Conservation (phyloP, 2,329 filamentous ascomycete genomes). For the Mycosphaerella sp. region DNA sequence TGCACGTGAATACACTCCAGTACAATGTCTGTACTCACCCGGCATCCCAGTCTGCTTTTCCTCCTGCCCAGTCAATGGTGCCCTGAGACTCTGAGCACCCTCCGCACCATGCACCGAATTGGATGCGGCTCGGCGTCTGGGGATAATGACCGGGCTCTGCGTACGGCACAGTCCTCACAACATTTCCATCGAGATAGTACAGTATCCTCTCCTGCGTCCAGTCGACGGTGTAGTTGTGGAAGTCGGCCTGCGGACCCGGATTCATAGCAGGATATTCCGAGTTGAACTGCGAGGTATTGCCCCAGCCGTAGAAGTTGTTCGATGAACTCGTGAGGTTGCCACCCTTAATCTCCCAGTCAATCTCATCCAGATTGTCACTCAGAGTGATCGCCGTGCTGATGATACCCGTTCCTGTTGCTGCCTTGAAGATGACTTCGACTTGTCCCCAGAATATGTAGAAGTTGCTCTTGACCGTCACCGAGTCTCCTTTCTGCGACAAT, state of each 20-base stretch:
- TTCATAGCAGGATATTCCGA: slow-evolving; percentile 55
- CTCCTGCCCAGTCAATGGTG: slow-evolving; percentile 37
- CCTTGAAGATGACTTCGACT: slow-evolving; percentile 71
- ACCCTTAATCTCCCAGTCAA: slow-evolving; percentile 80
- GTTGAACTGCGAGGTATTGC: slow-evolving; percentile 56
- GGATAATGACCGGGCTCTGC: slow-evolving; percentile 47
- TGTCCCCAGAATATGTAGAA: slow-evolving; percentile 85
- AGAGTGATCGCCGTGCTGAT: slow-evolving; percentile 77
- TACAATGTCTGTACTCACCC: slow-evolving; percentile 19
- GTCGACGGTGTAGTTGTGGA: slow-evolving; percentile 63
- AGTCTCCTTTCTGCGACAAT: slow-evolving; percentile 62
- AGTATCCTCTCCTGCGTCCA: slow-evolving; percentile 63
- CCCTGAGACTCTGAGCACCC: slow-evolving; percentile 66
- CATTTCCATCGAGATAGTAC: slow-evolving; percentile 62
- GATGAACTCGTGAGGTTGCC: slow-evolving; percentile 56
- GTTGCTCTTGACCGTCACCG: slow-evolving; percentile 68
- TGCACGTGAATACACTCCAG: too few species aligned
- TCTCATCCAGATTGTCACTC: slow-evolving; percentile 77
- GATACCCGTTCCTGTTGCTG: slow-evolving; percentile 66
- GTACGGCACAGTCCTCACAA: slow-evolving; percentile 56
- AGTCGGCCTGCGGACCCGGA: slow-evolving; percentile 49
- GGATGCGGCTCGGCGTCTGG: slow-evolving; percentile 67
- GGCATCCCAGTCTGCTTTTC: slow-evolving; percentile 30
- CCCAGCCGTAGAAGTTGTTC: slow-evolving; percentile 73
- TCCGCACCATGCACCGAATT: slow-evolving; percentile 74